Evolutionary conservation across 345 rosid species (phyloP).

Genomic region (Barbarea vulgaris): DNA sequence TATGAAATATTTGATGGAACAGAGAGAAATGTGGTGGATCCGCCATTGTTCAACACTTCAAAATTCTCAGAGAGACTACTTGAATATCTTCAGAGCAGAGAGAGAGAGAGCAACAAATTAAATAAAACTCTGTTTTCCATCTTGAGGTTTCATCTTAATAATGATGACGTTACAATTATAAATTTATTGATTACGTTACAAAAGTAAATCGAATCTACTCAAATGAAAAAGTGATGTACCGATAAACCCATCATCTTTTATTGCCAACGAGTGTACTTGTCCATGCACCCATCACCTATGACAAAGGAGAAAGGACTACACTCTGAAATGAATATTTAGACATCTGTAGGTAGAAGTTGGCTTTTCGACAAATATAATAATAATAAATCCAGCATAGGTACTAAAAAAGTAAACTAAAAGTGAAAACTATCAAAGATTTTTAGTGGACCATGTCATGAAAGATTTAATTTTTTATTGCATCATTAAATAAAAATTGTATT

Average conservation of each 20-base stretch:
- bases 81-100: neutral
- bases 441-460: neutral
- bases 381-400: neutral
- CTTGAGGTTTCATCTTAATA: neutral
- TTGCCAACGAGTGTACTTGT: neutral
- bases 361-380: neutral
- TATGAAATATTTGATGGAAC: neutral
- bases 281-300: slow-evolving; percentile 18
- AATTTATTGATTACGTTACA: slow-evolving; percentile 1
- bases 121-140: neutral
- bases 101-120: slow-evolving; percentile 1
- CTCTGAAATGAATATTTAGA: neutral
- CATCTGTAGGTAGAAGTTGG: neutral
- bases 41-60: slow-evolving; percentile 17
- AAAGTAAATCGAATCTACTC: neutral
- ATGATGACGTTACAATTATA: neutral
- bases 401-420: neutral
- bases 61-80: neutral
- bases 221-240: neutral
- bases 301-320: neutral
- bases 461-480: neutral
- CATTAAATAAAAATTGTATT: neutral
- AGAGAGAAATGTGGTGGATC: slow-evolving; percentile 1
- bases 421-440: neutral
- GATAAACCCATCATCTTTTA: neutral